Evolutionary conservation across 371 early-diverging fungal species (phyloP).

Genomic region (Syncephalastrum monosporum): DNA sequence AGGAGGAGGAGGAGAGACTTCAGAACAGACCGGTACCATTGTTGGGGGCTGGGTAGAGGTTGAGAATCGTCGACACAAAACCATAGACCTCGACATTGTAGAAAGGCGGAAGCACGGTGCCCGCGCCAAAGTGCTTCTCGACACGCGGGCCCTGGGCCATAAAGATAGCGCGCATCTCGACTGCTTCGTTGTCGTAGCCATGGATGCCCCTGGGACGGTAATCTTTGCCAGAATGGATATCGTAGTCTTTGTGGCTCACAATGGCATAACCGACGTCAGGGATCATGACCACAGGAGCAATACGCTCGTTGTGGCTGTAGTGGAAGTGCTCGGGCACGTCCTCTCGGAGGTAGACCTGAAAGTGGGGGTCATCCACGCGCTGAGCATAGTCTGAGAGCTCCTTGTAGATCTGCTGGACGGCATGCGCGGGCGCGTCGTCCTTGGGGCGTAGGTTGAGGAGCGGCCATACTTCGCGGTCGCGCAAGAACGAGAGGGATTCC

Average conservation of each 20-base stretch:
- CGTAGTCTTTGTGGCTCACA: slow-evolving; percentile 39
- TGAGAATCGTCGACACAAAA: slow-evolving; percentile 63
- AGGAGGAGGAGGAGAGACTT: background rate
- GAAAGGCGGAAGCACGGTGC: slow-evolving; percentile 52
- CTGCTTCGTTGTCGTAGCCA: slow-evolving; percentile 81
- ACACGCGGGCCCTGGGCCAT: slow-evolving; percentile 82
- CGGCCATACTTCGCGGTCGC: slow-evolving; percentile 36
- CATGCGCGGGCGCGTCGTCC: slow-evolving; percentile 28
- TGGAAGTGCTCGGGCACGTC: slow-evolving; percentile 68
- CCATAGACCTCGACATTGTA: slow-evolving; percentile 78
- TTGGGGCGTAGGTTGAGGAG: slow-evolving; percentile 49
- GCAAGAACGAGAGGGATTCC: slow-evolving; percentile 27
- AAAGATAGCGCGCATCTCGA: slow-evolving; percentile 88
- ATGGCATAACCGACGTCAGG: slow-evolving; percentile 67
- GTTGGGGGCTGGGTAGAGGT: slow-evolving; percentile 63
- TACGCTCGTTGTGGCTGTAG: slow-evolving; percentile 58
- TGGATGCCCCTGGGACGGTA: slow-evolving; percentile 66
- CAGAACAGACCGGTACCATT: slow-evolving; percentile 55
- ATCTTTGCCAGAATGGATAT: slow-evolving; percentile 15
- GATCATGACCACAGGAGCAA: slow-evolving; percentile 74
- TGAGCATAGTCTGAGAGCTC: slow-evolving; percentile 33
- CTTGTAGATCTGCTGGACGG: slow-evolving; percentile 25
- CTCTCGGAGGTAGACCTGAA: slow-evolving; percentile 62
- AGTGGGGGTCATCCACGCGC: slow-evolving; percentile 49
- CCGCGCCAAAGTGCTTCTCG: slow-evolving; percentile 15